Conservation (phyloP, 1,284 basidiomycete species). For the Ceratobasidium sp. region DNA sequence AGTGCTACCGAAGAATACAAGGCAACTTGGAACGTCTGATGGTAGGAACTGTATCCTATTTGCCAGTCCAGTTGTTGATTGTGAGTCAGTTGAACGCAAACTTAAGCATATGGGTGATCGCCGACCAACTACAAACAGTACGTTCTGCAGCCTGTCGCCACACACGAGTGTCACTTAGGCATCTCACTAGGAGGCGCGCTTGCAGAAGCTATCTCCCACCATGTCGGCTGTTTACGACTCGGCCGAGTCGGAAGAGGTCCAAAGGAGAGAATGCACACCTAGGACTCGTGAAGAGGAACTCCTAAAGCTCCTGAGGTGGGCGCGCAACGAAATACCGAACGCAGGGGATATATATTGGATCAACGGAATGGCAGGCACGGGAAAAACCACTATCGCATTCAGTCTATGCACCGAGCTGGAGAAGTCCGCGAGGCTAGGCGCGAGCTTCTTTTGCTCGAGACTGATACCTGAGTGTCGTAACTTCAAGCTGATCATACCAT, state of each 20-base stretch:
- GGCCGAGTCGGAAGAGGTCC: background rate
- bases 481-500: background rate
- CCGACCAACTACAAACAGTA: background rate
- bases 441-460: constrained; percentile 23
- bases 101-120: background rate
- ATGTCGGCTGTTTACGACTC: background rate
- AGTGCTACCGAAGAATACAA: background rate
- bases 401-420: constrained; percentile 8
- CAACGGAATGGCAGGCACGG: background rate
- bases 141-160: background rate
- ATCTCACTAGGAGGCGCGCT: background rate
- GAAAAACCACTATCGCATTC: no score
- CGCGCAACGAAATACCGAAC: no score
- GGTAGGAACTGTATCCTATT: background rate
- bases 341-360: no score
- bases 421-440: background rate
- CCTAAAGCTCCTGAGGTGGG: background rate
- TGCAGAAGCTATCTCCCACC: background rate
- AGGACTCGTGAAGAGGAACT: background rate
- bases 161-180: background rate
- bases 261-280: background rate
- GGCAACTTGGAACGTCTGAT: background rate
- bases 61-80: background rate
- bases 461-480: background rate
- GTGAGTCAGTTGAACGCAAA: background rate